phyloP scores from a whole-genome alignment of 1,284 basidiomycete genomes.

The Ustilago shanxiensis region DNA sequence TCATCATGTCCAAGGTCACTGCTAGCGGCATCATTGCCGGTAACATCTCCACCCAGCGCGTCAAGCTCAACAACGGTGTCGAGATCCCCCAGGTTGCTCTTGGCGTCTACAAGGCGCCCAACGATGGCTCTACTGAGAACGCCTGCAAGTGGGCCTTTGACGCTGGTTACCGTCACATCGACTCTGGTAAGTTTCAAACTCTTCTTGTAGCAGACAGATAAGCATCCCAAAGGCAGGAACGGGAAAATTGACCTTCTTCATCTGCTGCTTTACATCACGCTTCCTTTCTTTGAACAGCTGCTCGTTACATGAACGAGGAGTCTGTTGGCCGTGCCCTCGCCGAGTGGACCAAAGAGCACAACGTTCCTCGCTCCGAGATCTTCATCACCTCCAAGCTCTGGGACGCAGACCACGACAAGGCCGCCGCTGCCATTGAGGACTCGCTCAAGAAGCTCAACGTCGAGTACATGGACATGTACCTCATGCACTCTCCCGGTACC shows the following conservation, averaged over 20 bases:
- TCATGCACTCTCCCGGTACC: conserved; percentile 68
- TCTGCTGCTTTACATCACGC: not conserved
- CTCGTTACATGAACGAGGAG: conserved; percentile 69
- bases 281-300: conserved; percentile 28
- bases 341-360: conserved; percentile 60
- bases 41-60: conserved; percentile 64
- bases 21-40: conserved; percentile 50
- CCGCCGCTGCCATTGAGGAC: conserved; percentile 65
- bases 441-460: conserved; percentile 68
- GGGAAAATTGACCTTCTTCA: not conserved
- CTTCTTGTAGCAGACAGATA: not conserved
- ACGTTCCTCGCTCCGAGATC: conserved; percentile 67
- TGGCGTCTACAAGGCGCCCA: conserved; percentile 69
- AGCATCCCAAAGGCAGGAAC: not conserved
- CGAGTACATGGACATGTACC: conserved; percentile 68
- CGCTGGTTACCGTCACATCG: conserved; percentile 69
- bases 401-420: conserved; percentile 68
- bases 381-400: conserved; percentile 71
- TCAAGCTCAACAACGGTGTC: conserved; percentile 66
- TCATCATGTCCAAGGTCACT: conserved; percentile 52
- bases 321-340: conserved; percentile 68
- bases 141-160: conserved; percentile 69
- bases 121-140: conserved; percentile 68
- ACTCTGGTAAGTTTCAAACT: conserved; percentile 57
- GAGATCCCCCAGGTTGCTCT: conserved; percentile 68